Evolutionary conservation across 106 monocot species (phyloP), one percentile per base, ranked within the genome.

Genomic region (Platanthera guangdongensis): DNA sequence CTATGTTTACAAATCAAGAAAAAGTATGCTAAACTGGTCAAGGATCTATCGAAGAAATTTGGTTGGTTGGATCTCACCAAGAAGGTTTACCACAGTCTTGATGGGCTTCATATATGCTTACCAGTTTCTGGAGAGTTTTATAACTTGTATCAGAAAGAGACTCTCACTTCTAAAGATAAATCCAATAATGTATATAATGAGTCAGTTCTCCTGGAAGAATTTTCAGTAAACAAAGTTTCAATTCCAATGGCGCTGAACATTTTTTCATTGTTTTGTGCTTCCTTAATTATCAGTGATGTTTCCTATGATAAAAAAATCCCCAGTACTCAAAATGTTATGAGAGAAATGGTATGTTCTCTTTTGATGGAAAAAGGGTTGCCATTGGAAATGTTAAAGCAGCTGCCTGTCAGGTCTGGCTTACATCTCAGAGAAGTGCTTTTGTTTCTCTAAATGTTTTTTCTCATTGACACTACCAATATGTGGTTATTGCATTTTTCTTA

Each of bases 51-150:
- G 2, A 97, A 94, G 84, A 86, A 83, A 50, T 88, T 87, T 75
- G 85, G 88, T 83, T 97, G 87, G 89, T 83, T 97, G 78, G 97
- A 97, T 79, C 80, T 86, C 68, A 74, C 76, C 64, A 93, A 86
- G 74, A 97, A 89, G 71, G 91, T 85, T 69, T 74, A 76, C 25
- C 79, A 73, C 46, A 88, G 82, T 78, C 65, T 78, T 8, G 91
- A 97, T 88, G 88, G 85, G 7, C 1, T 14, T 30, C 71, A 81
- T 81, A 78, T 97, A n/a, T 51, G n/a, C 75, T 85, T 97, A 47
- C 97, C 93, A 72, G 57, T 97, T 53, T 80, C 32, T 77, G 60
- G 30, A 47, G 75, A 78, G 0, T 88, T 91, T 47, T 74, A 57
- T 81, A 52, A 55, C 32, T 75, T 94, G 5, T 65, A 84, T 74